phyloP scores from a whole-genome alignment of 2,329 filamentous ascomycete species.

The Aspergillus brunneoviolaceus region DNA sequence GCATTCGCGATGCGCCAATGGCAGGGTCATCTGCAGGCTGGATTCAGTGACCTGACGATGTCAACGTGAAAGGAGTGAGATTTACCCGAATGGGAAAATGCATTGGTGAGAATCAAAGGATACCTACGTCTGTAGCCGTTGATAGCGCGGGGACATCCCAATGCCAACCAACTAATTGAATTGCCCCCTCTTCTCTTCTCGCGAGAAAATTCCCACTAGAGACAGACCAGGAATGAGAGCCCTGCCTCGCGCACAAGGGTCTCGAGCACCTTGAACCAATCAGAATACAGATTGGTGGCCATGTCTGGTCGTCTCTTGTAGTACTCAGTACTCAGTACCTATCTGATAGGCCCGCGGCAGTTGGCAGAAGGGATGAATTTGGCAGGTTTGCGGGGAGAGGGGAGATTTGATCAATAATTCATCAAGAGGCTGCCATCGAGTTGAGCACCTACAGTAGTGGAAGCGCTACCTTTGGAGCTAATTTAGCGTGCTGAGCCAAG shows the following conservation, averaged over 20 bases:
- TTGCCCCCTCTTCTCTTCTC: background rate
- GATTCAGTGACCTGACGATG: background rate
- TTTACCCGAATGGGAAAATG: conserved; percentile 18
- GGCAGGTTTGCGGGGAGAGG: conserved; percentile 14
- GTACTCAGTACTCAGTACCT: background rate
- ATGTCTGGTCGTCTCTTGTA: background rate
- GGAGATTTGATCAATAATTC: background rate
- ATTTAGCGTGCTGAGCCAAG: conserved; percentile 26
- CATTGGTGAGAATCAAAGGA: background rate
- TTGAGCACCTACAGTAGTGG: conserved; percentile 17
- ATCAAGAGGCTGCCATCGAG: background rate
- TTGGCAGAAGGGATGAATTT: background rate
- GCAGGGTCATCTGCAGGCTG: background rate
- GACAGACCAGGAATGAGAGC: background rate
- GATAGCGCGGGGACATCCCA: conserved; percentile 6
- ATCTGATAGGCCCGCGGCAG: no score
- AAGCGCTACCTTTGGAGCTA: conserved; percentile 11
- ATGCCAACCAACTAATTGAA: conserved; percentile 5
- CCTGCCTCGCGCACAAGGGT: conserved; percentile 8
- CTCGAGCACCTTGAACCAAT: conserved; percentile 9
- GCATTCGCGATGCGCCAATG: background rate
- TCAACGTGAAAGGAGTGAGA: background rate
- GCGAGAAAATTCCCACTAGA: background rate
- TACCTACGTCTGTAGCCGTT: conserved; percentile 1
- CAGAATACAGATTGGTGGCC: background rate